These are phyloP conservation scores for Nematocida major DNA, from an alignment of 371 early-diverging fungal genomes.

Conservation along the genomic window DNA sequence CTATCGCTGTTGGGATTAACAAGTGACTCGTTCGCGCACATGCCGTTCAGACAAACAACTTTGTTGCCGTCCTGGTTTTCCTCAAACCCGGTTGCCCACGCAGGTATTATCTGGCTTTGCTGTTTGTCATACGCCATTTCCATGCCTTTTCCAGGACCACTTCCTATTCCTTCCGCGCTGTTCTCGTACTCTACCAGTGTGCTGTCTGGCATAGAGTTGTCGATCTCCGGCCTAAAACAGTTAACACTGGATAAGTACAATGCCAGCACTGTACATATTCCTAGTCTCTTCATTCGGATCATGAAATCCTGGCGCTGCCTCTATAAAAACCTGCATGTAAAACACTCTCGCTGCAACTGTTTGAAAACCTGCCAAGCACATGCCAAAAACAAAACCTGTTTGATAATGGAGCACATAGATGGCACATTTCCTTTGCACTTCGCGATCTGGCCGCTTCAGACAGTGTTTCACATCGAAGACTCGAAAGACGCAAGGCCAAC, in stretches of 20 bases:
- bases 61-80: neutral
- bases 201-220: neutral
- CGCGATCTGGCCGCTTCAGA: neutral
- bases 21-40: neutral
- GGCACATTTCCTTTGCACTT: neutral
- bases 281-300: conserved; percentile 8
- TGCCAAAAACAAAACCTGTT: neutral
- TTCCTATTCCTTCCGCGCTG: too few relatives aligned
- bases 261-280: neutral
- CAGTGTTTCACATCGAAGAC: neutral
- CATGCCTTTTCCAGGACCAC: neutral
- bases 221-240: too few relatives aligned
- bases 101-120: neutral
- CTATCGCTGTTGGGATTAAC: neutral
- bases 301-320: neutral
- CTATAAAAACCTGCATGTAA: conserved; percentile 38
- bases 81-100: neutral
- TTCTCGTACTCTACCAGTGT: neutral
- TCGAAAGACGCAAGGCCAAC: too few relatives aligned
- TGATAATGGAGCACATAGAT: neutral
- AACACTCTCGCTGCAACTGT: conserved; percentile 19
- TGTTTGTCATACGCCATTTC: neutral
- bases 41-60: neutral
- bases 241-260: too few relatives aligned
- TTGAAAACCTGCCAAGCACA: conserved; percentile 7